Base-by-base conservation (phyloP, 2,329 filamentous ascomycete genomes). In the Neurospora crassa region DNA sequence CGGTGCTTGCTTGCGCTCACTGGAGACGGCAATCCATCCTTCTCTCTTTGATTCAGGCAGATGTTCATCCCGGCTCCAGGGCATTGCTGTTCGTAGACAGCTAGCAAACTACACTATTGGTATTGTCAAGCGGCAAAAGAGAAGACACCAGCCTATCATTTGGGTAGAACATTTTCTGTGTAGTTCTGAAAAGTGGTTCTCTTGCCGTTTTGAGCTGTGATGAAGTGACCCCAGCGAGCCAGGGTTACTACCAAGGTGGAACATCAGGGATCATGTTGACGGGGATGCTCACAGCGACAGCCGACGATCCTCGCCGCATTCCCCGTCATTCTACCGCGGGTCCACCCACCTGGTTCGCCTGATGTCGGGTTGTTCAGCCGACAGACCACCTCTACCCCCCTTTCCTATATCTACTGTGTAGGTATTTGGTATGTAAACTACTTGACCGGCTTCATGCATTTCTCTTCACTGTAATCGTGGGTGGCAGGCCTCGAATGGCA, bases 131-230 rank as follows among this genome's bases (percentile, higher is more conserved):
- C 47, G 24, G 24, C 47, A 59, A 59, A 59, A 34, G 24, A 59
- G 14, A 16, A 59, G 47, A 59, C 47, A 12, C 47, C 14, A 59
- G 47, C 47, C 24, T 34, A 59, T 59, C 24, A 59, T 34, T 34
- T 10, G 6, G 47, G 47, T 34, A 40, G 37, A 34, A 59, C 34
- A 37, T 59, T 59, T 18, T 34, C 47, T 24, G 24, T 18, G 47
- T 14, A 59, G 47, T 59, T 20, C 37, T 5, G 8, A 43, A 24
- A 42, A 59, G 20, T 63, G 53, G 24, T 69, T 72, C 68, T 69
- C 43, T 67, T 59, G n/a, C 71, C 70, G 53, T 59, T 59, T 59
- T 59, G 47, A 29, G 47, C 20, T 59, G 47, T 59, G 47, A 34
- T 59, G 47, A 59, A 59, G 47, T 59, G 47, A 59, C 47, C 24